Conservation (phyloP, 106 monocot genomes). For the Dioscorea alata region DNA sequence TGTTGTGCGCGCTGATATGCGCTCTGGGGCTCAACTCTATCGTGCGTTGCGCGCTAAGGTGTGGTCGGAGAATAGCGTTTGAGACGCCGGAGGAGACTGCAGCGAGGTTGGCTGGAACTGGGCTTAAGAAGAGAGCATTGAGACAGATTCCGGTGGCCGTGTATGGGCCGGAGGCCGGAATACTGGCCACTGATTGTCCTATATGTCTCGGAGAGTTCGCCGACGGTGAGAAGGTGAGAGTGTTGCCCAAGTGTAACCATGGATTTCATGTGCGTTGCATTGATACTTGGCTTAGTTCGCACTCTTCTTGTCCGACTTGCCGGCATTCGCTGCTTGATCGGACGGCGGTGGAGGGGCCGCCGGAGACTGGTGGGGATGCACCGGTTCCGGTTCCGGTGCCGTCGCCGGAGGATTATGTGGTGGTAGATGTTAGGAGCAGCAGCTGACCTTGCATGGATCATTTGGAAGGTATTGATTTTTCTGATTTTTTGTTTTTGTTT, state of each 20-base stretch:
- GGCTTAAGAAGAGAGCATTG: conserved; percentile 22
- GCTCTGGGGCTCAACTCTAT: conserved; percentile 50
- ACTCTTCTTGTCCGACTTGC: conserved; percentile 62
- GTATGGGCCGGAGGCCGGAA: conserved; percentile 19
- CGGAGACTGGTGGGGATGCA: background rate
- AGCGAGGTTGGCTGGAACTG: conserved; percentile 15
- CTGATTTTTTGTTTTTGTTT: background rate
- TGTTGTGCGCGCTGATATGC: conserved; percentile 44
- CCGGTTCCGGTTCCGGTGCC: background rate
- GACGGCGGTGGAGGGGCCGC: background rate
- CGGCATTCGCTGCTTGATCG: conserved; percentile 25
- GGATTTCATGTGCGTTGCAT: conserved; percentile 59
- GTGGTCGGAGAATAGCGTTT: conserved; percentile 14
- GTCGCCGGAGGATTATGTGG: background rate
- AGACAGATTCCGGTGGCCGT: conserved; percentile 31
- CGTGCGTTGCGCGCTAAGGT: conserved; percentile 43
- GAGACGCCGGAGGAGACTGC: conserved; percentile 12
- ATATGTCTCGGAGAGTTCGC: conserved; percentile 64
- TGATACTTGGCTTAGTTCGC: conserved; percentile 44
- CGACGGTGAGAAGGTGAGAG: conserved; percentile 47
- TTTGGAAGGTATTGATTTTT: background rate
- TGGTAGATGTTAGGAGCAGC: background rate
- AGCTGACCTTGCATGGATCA: conserved; percentile 1
- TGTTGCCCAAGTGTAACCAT: conserved; percentile 45
- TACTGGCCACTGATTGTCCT: conserved; percentile 42